Base-by-base conservation (phyloP, 2,329 filamentous ascomycete species). In the Grosmannia clavigera region DNA sequence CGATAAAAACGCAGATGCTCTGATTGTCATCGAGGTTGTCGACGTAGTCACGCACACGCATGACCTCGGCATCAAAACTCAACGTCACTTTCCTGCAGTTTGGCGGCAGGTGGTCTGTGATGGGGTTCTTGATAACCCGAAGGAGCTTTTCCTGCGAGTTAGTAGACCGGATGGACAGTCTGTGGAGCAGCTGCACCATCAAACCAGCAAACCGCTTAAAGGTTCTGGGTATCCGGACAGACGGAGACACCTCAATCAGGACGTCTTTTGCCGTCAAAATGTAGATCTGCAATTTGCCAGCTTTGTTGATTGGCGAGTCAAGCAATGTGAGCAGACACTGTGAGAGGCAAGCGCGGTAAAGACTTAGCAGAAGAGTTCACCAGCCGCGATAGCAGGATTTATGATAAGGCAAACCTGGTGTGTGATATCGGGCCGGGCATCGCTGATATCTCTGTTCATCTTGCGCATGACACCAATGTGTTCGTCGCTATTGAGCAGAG, bases 401-500 rank as follows among this genome's bases (percentile, higher is more conserved):
- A 43, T 27, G 33, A 35, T 12, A 51, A 38, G 53, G 60, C 63
- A 61, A 64, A 96, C 92, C 90, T 97, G 94, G 73, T 99, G 94
- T 54, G 94, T 96, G 69, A 99, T 99, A 74, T 99, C 94, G 53
- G 94, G 94, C 67, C 94, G 85, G 62, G 94, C 94, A 75, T 99
- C 94, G 72, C 92, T 96, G 66, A 99, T 97, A 72, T 99, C 94
- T 67, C 94, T 83, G 72, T 95, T 95, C 92, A 97, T 97, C 80
- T 97, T 99, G 70, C 94, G 87, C 91, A 99, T 96, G 65, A 97
- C 88, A 64, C 94, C 94, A 67, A 99, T 99, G 72, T 99, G 94
- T 75, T 99, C 94, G 71, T 99, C 94, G 74, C 92, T 96, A 80
- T 99, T 99, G 69, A 99, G 85, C 58, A 99, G 80, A 63, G 92